Percentiles rank a stretch among this genome's conserved stretches.
These are phyloP conservation scores for Leptographium flavum DNA, from an alignment of 2,329 filamentous ascomycete genomes.

Conservation along the genomic window DNA sequence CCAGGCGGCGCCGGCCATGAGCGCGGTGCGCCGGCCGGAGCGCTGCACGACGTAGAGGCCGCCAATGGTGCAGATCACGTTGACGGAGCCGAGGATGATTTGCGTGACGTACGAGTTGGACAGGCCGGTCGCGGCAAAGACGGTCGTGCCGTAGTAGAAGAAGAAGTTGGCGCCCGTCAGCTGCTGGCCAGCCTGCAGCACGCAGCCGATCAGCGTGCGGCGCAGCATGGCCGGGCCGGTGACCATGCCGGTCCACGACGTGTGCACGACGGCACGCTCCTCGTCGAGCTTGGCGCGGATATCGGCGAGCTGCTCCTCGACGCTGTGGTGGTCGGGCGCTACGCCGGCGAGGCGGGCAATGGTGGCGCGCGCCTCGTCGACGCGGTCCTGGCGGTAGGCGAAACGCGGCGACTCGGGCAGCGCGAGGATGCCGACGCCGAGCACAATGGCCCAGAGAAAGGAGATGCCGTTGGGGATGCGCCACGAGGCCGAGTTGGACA, in stretches of 20 bases:
- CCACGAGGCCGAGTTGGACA: conserved; percentile 41
- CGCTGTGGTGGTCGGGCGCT: conserved; percentile 35
- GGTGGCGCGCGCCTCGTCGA: conserved; percentile 38
- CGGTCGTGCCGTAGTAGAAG: conserved; percentile 48
- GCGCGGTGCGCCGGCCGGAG: conserved; percentile 46
- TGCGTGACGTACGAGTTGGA: conserved; percentile 40
- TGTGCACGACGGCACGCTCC: conserved; percentile 35
- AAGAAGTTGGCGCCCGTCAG: conserved; percentile 44
- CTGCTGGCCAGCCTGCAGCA: conserved; percentile 53
- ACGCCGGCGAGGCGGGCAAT: conserved; percentile 49
- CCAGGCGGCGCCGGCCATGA: conserved; percentile 49
- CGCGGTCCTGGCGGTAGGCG: conserved; percentile 45
- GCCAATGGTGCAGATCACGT: conserved; percentile 47
- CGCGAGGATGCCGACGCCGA: conserved; percentile 48
- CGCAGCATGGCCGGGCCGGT: conserved; percentile 29
- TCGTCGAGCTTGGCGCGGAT: conserved; percentile 49
- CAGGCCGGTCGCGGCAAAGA: conserved; percentile 42
- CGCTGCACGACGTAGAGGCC: conserved; percentile 49
- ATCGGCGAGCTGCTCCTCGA: conserved; percentile 48
- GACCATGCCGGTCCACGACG: conserved; percentile 30
- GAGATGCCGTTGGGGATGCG: conserved; percentile 49
- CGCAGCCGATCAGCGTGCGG: conserved; percentile 51
- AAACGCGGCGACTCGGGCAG: conserved; percentile 64
- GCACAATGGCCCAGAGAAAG: conserved; percentile 54
- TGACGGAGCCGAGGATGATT: conserved; percentile 51